Evolutionary conservation across 2,329 filamentous ascomycete species (phyloP).

Genomic region (Botrytis fabae): DNA sequence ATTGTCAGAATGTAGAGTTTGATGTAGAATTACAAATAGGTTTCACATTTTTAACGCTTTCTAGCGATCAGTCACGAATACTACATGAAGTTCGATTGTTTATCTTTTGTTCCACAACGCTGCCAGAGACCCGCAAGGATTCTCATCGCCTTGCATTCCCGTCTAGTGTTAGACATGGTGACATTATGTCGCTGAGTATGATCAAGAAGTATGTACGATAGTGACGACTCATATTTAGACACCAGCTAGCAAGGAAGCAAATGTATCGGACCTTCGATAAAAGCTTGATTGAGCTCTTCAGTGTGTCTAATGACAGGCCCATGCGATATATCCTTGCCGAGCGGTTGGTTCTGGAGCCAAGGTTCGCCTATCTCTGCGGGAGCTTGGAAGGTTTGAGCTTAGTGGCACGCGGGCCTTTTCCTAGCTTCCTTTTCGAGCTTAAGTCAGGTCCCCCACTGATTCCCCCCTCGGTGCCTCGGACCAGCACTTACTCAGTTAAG

Average conservation of each 20-base stretch:
- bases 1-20: conserved; percentile 1
- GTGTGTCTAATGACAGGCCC: background rate
- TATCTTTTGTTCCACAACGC: background rate
- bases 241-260: background rate
- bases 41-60: background rate
- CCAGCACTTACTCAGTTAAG: background rate
- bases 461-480: background rate
- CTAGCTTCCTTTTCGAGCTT: conserved; percentile 23
- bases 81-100: background rate
- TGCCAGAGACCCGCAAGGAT: background rate
- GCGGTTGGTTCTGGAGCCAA: background rate
- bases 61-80: background rate
- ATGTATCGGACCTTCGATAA: background rate
- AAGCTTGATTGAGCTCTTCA: background rate
- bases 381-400: no score
- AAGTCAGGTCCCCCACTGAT: background rate
- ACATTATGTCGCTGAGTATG: background rate
- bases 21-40: background rate
- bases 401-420: background rate
- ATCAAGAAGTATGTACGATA: background rate
- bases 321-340: background rate
- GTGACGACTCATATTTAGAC: background rate
- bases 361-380: conserved; percentile 13
- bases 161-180: background rate
- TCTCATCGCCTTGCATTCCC: background rate